Evolutionary conservation across 495 filamentous ascomycete genomes (phyloP), one percentile per base, ranked within the genome.

Genomic region (Entonaema liquescens): DNA sequence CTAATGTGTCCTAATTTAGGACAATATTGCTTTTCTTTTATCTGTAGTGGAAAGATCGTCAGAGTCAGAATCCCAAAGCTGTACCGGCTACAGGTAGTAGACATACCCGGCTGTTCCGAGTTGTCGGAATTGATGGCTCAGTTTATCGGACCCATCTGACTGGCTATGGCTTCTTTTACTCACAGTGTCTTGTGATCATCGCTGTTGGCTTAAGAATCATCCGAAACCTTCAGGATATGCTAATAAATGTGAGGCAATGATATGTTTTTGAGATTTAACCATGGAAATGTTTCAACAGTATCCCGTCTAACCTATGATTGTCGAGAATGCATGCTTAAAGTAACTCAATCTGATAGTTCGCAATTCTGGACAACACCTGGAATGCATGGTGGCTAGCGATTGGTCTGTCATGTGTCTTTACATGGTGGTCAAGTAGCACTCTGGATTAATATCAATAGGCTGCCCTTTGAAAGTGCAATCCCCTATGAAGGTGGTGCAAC

Each of bases 401-500:
- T n/a, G n/a, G n/a, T n/a, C n/a, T n/a, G n/a, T n/a, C n/a, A n/a
- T n/a, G n/a, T n/a, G n/a, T n/a, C n/a, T n/a, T n/a, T n/a, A n/a
- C n/a, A n/a, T n/a, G n/a, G n/a, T n/a, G n/a, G n/a, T n/a, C n/a
- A n/a, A n/a, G n/a, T n/a, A n/a, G n/a, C n/a, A n/a, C n/a, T n/a
- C n/a, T n/a, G n/a, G n/a, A n/a, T n/a, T n/a, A n/a, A n/a, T n/a
- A n/a, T n/a, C n/a, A n/a, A n/a, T n/a, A n/a, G n/a, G n/a, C n/a
- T n/a, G n/a, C n/a, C n/a, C n/a, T n/a, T n/a, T n/a, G n/a, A n/a
- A n/a, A 2, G 38, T 42, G 38, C 12, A 15, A 28, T 21, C 29
- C 12, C 21, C 15, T 54, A 64, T 57, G 47, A 33, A 42, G 55
- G 21, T 19, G 58, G 60, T 29, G 70, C 68, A 12, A 78, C 73